Evolutionary conservation across 2,329 filamentous ascomycete genomes (phyloP).

Genomic region (Macroventuria anomochaeta): DNA sequence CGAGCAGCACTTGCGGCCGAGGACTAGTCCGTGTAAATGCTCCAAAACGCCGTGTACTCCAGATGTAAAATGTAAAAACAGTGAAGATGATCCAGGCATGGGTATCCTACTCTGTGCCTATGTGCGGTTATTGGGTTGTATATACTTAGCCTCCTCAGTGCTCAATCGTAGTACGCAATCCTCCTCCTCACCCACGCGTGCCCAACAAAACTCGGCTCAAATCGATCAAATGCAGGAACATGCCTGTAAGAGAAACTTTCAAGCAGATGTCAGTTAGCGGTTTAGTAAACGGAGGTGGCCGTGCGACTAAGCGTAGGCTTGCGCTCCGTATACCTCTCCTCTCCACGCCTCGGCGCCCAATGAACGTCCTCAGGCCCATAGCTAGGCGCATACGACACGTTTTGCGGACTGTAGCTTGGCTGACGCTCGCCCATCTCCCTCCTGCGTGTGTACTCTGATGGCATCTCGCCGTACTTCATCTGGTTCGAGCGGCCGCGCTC

Average conservation of each 20-base stretch:
- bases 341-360: conserved; percentile 34
- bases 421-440: conserved; percentile 27
- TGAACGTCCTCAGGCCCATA: conserved; percentile 48
- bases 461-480: conserved; percentile 37
- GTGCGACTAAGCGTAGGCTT: conserved; percentile 36
- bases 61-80: not conserved
- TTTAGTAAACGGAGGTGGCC: conserved; percentile 42
- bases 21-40: conserved; percentile 5
- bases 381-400: conserved; percentile 40
- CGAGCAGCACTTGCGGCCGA: conserved; percentile 14
- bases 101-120: conserved; percentile 14
- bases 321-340: conserved; percentile 31
- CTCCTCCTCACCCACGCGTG: not conserved
- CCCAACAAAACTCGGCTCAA: not conserved
- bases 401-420: conserved; percentile 41
- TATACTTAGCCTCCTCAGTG: not conserved
- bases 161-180: not conserved
- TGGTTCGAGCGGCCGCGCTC: conserved; percentile 35
- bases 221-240: conserved; percentile 1
- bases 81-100: not conserved
- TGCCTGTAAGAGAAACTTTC: not conserved
- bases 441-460: conserved; percentile 23
- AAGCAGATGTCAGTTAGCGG: too few species aligned
- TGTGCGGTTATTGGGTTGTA: conserved; percentile 11
- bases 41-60: conserved; percentile 12